Conservation (phyloP, 1,139 yeast genomes). For the Yamadazyma trypodendri region DNA sequence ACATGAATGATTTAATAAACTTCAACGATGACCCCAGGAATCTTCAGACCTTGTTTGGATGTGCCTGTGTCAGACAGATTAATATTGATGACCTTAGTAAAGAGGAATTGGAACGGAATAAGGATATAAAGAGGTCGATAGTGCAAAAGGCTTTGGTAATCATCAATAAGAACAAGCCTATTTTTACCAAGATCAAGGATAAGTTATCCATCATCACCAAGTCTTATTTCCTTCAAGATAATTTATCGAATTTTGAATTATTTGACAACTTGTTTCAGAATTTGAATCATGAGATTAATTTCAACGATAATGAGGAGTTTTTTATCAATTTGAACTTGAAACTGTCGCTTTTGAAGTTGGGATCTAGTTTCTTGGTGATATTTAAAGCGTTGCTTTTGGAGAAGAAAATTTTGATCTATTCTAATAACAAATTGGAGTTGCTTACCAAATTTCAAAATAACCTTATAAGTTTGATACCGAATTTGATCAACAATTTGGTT, state of each 20-base stretch:
- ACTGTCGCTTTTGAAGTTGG: slow-evolving; percentile 60
- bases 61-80: slow-evolving; percentile 88
- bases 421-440: slow-evolving; percentile 74
- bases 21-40: slow-evolving; percentile 46
- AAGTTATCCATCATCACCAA: slow-evolving; percentile 87
- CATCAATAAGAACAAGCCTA: slow-evolving; percentile 75
- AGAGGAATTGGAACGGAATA: slow-evolving; percentile 47
- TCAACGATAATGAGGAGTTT: slow-evolving; percentile 38
- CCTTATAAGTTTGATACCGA: slow-evolving; percentile 71
- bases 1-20: slow-evolving; percentile 42
- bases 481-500: slow-evolving; percentile 66
- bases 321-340: slow-evolving; percentile 78
- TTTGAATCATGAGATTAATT: slow-evolving; percentile 42
- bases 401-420: slow-evolving; percentile 64
- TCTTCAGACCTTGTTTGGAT: slow-evolving; percentile 81
- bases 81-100: slow-evolving; percentile 55
- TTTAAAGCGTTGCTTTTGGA: slow-evolving; percentile 80
- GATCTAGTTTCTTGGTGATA: slow-evolving; percentile 60
- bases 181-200: slow-evolving; percentile 84
- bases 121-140: slow-evolving; percentile 78
- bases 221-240: slow-evolving; percentile 78
- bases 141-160: slow-evolving; percentile 92
- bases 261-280: slow-evolving; percentile 75
- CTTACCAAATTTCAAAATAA: slow-evolving; percentile 79
- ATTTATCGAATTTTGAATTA: slow-evolving; percentile 67